Percentiles rank a stretch among this genome's conserved stretches.
Conservation (phyloP, 2,329 filamentous ascomycete species). For the Leptographium lundbergii region DNA sequence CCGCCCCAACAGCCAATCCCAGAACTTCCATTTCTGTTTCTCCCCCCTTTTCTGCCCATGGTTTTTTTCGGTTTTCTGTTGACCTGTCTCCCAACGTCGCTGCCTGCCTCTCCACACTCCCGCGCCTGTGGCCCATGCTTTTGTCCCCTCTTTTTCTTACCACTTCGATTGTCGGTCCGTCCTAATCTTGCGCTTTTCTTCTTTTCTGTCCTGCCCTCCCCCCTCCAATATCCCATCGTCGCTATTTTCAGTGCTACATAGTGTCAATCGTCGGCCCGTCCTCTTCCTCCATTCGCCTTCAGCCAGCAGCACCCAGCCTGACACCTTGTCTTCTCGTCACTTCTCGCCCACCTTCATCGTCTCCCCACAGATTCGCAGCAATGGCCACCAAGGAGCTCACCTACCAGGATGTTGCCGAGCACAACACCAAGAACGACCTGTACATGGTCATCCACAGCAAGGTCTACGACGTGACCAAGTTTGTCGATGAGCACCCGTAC, state of each 20-base stretch:
- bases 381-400: conserved; percentile 46
- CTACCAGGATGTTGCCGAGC: conserved; percentile 68
- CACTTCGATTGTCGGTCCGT: not conserved
- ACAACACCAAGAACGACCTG: conserved; percentile 89
- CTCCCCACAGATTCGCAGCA: conserved; percentile 14
- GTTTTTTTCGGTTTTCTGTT: not conserved
- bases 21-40: conserved; percentile 6
- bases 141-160: not conserved
- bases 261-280: not conserved
- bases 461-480: conserved; percentile 81
- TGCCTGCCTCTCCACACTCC: not conserved
- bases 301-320: too few relatives aligned
- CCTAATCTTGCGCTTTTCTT: not conserved
- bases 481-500: conserved; percentile 93
- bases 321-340: not conserved
- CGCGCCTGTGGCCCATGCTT: not conserved
- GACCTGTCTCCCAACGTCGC: not conserved
- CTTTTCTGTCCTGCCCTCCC: not conserved
- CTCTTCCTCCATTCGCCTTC: not conserved
- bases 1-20: conserved; percentile 8
- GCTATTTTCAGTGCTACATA: not conserved
- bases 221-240: not conserved
- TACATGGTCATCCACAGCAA: conserved; percentile 91
- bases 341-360: not conserved
- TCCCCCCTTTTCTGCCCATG: not conserved